phyloP scores from a whole-genome alignment of 805 yeast species.

The Yueomyces sp. region DNA sequence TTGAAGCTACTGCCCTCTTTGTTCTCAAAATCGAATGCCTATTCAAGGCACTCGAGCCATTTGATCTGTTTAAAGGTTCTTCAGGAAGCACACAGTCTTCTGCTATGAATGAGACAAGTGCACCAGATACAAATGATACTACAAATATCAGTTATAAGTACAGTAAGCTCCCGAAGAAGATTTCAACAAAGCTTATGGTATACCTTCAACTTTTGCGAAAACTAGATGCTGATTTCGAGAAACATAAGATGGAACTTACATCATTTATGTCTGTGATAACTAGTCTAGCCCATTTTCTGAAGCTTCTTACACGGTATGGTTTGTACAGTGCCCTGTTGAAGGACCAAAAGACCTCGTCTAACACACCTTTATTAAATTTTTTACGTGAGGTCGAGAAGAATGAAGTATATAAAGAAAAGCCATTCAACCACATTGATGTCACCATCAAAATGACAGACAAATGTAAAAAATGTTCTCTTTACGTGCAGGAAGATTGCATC shows the following conservation, averaged over 20 bases:
- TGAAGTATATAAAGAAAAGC: constrained; percentile 24
- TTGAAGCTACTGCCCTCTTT: constrained; percentile 55
- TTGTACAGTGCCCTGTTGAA: constrained; percentile 61
- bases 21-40: constrained; percentile 63
- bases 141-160: neutral
- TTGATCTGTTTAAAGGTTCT: constrained; percentile 15
- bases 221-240: constrained; percentile 25
- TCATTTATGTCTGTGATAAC: constrained; percentile 72
- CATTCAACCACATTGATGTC: constrained; percentile 32
- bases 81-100: neutral
- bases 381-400: constrained; percentile 39
- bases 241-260: constrained; percentile 28
- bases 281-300: constrained; percentile 84
- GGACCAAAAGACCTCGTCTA: constrained; percentile 43
- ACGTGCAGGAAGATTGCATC: constrained; percentile 77
- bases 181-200: constrained; percentile 82
- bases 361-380: constrained; percentile 50
- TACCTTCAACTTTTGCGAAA: constrained; percentile 75
- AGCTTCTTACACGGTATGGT: constrained; percentile 70
- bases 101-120: neutral
- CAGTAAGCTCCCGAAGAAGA: constrained; percentile 53
- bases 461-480: constrained; percentile 56
- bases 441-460: constrained; percentile 58
- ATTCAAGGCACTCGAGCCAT: constrained; percentile 58
- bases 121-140: neutral